These are phyloP conservation scores for Metschnikowia cerradonensis DNA, from an alignment of 805 yeast genomes.

Conservation along the genomic window DNA sequence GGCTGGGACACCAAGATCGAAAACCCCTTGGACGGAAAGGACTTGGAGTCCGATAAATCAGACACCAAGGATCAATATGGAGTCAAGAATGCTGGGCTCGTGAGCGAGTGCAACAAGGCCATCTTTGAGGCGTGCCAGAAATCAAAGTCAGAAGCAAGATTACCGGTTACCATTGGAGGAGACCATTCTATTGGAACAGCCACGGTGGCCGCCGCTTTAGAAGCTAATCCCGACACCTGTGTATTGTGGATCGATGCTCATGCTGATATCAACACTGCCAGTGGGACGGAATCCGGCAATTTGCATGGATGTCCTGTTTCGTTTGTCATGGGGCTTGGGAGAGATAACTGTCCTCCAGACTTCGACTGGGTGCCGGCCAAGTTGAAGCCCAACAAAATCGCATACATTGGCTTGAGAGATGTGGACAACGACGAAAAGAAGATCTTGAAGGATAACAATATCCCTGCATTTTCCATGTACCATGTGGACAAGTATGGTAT, in stretches of 20 bases:
- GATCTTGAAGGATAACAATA: slow-evolving; percentile 64
- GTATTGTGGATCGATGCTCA: slow-evolving; percentile 97
- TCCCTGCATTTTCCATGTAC: slow-evolving; percentile 90
- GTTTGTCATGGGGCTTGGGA: slow-evolving; percentile 78
- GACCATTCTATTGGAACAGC: slow-evolving; percentile 97
- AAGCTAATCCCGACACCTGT: slow-evolving; percentile 80
- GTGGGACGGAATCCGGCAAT: slow-evolving; percentile 80
- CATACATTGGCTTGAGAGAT: slow-evolving; percentile 92
- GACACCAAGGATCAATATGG: slow-evolving; percentile 47
- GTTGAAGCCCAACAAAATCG: slow-evolving; percentile 66
- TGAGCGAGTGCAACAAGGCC: slow-evolving; percentile 63
- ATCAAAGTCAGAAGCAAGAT: slow-evolving; percentile 42
- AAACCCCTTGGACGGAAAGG: slow-evolving; percentile 51
- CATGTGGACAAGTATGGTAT: slow-evolving; percentile 94
- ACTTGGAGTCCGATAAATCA: slow-evolving; percentile 41
- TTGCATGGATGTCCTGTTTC: slow-evolving; percentile 96
- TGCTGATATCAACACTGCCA: slow-evolving; percentile 91
- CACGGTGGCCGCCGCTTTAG: slow-evolving; percentile 80
- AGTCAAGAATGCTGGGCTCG: slow-evolving; percentile 71
- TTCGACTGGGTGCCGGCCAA: slow-evolving; percentile 76
- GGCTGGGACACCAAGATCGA: slow-evolving; percentile 65
- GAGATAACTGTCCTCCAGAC: slow-evolving; percentile 62
- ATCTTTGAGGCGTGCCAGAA: slow-evolving; percentile 58
- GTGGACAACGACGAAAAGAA: slow-evolving; percentile 83
- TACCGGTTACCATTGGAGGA: slow-evolving; percentile 90